phyloP scores from a whole-genome alignment of 352 stramenopile genomes.

The Thalassiosira ordinaria region DNA sequence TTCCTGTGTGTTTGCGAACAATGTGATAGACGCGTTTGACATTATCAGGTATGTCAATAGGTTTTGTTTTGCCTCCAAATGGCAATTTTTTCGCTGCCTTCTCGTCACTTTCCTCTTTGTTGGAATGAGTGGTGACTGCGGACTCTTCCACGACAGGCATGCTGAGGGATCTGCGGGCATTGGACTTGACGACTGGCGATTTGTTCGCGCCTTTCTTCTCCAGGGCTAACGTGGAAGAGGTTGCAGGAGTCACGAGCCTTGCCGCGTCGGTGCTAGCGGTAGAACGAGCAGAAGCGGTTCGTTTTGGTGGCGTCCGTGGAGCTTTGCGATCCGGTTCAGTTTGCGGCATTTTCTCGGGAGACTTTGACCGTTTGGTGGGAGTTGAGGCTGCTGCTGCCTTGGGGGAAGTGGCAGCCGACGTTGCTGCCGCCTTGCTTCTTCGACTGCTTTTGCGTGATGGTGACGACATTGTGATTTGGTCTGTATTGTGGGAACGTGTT shows the following conservation, averaged over 20 bases:
- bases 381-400: not conserved
- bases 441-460: not conserved
- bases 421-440: not conserved
- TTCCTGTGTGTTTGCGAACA: slow-evolving; percentile 93
- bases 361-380: slow-evolving; percentile 12
- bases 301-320: slow-evolving; percentile 47
- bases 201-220: slow-evolving; percentile 37
- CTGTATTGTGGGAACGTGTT: too few species aligned
- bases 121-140: slow-evolving; percentile 20
- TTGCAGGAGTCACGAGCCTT: slow-evolving; percentile 28
- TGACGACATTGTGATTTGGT: not conserved
- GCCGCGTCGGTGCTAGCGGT: slow-evolving; percentile 14
- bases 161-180: slow-evolving; percentile 38
- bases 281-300: not conserved
- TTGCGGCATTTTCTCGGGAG: not conserved
- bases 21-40: slow-evolving; percentile 88
- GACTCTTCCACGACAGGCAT: slow-evolving; percentile 51
- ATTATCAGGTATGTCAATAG: slow-evolving; percentile 45
- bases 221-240: slow-evolving; percentile 43
- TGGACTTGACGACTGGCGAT: slow-evolving; percentile 14
- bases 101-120: not conserved
- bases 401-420: too few species aligned
- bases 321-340: slow-evolving; percentile 18
- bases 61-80: slow-evolving; percentile 33
- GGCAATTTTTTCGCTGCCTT: slow-evolving; percentile 33